Evolutionary conservation across 371 early-diverging fungal species (phyloP).

Genomic region (Apophysomyces variabilis): DNA sequence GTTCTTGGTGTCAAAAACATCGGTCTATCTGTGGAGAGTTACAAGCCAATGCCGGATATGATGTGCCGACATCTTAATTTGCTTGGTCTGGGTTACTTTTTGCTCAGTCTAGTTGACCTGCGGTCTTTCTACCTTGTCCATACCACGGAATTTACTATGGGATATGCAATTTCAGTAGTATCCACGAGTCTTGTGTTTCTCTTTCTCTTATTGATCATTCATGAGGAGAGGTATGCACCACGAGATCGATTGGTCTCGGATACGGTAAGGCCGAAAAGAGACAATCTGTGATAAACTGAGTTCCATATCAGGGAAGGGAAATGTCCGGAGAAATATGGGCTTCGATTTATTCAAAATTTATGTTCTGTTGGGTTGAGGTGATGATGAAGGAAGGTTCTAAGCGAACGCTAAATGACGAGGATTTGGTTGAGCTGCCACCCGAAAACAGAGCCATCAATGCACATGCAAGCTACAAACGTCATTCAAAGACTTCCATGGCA

Average conservation of each 20-base stretch:
- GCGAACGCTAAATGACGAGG: conserved; percentile 45
- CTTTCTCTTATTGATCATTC: conserved; percentile 29
- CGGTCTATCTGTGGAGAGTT: conserved; percentile 18
- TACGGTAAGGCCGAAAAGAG: conserved; percentile 22
- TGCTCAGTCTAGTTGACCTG: conserved; percentile 32
- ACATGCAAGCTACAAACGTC: conserved; percentile 20
- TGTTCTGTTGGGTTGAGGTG: conserved; percentile 50
- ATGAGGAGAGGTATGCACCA: conserved; percentile 42
- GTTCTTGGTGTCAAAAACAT: conserved; percentile 28
- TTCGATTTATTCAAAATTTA: conserved; percentile 52
- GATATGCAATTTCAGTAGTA: conserved; percentile 29
- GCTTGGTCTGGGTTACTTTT: conserved; percentile 28
- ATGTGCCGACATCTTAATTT: conserved; percentile 39
- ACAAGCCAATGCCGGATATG: conserved; percentile 21
- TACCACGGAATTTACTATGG: conserved; percentile 20
- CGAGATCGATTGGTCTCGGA: conserved; percentile 33
- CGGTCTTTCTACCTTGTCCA: conserved; percentile 38
- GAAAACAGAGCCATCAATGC: conserved; percentile 31
- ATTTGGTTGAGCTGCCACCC: conserved; percentile 40
- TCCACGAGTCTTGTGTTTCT: conserved; percentile 22
- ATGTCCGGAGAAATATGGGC: conserved; percentile 48
- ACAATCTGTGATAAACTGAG: background rate
- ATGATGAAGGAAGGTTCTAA: conserved; percentile 48
- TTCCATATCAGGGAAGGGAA: conserved; percentile 22
- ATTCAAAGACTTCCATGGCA: conserved; percentile 18